Base-by-base conservation (phyloP, 2,329 filamentous ascomycete species). In the Aureobasidium sp. region DNA sequence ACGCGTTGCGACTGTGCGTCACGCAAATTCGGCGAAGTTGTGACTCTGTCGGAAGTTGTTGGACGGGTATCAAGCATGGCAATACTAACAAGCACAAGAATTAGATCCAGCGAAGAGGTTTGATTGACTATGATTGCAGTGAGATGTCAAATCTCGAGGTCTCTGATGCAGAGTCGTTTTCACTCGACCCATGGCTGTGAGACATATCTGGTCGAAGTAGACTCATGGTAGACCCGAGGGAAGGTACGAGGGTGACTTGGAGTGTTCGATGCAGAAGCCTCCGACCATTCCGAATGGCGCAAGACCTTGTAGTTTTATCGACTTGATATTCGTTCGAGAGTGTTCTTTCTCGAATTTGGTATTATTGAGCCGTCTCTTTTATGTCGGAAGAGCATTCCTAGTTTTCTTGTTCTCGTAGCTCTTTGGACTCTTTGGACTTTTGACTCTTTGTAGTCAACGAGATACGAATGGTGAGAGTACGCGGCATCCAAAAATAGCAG, bases 11-110 rank as follows among this genome's bases (percentile, higher is more conserved):
- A 64, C 67, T 36, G 64, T 64, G 21, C 63, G 66, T 21, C 58
- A 66, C 29, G 73, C 73, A 36, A 65, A 44, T 1, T 61, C 63
- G 2, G 66, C 65, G 10, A 73, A 76, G 51, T 45, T 75, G 7
- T 34, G 25, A 3, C 54, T 62, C 0, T 77, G 74, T 64, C 64
- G 67, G 42, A 27, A 25, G 5, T 61, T 62, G 16, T 63, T 77
- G 21, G 16, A 16, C 62, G 76, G 16, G 69, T 0, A 71, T 77
- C 39, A 65, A 68, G 61, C 73, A 76, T 63, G 72, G 72, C 3
- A 73, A 77, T 66, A 65, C 74, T 53, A 75, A 76, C 63, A 71
- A 68, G 61, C 64, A 74, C 61, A 75, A 76, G 61, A 74, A 77
- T 59, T 68, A 77, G 14, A 60, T 77, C 6, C 64, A 37, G 1